Conservation (phyloP, 2,329 filamentous ascomycete genomes). For the Exophiala viscosa region DNA sequence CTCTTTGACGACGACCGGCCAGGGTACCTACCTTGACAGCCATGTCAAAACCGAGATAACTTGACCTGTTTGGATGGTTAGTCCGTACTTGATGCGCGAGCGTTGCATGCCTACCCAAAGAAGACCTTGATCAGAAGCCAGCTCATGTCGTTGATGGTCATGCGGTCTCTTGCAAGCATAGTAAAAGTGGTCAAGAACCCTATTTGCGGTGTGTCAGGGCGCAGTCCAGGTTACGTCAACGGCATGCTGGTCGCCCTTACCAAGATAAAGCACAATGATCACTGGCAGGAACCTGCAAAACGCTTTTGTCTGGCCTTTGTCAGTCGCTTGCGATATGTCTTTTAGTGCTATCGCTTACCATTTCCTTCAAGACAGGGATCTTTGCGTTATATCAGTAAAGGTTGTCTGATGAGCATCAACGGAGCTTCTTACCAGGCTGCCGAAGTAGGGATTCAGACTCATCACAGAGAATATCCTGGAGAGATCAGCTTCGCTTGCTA, state of each 20-base stretch:
- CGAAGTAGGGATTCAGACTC: conserved; percentile 85
- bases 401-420: background rate
- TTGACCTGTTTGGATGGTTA: conserved; percentile 40
- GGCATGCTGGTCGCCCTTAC: conserved; percentile 34
- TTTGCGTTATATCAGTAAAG: conserved; percentile 27
- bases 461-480: conserved; percentile 76
- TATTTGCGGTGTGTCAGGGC: conserved; percentile 27
- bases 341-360: conserved; percentile 52
- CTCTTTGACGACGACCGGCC: background rate
- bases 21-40: conserved; percentile 29
- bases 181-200: conserved; percentile 79
- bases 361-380: conserved; percentile 88
- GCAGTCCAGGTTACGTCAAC: background rate
- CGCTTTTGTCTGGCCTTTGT: conserved; percentile 63
- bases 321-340: background rate
- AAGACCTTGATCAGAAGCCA: conserved; percentile 61
- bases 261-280: conserved; percentile 76
- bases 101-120: conserved; percentile 48
- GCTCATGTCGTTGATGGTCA: conserved; percentile 55
- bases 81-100: conserved; percentile 1
- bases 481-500: conserved; percentile 9
- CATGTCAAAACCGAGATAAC: conserved; percentile 57
- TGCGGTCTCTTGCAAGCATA: conserved; percentile 56
- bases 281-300: conserved; percentile 79
- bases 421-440: conserved; percentile 56